phyloP scores from a whole-genome alignment of 805 yeast genomes.

The Teunomyces kruisii region DNA sequence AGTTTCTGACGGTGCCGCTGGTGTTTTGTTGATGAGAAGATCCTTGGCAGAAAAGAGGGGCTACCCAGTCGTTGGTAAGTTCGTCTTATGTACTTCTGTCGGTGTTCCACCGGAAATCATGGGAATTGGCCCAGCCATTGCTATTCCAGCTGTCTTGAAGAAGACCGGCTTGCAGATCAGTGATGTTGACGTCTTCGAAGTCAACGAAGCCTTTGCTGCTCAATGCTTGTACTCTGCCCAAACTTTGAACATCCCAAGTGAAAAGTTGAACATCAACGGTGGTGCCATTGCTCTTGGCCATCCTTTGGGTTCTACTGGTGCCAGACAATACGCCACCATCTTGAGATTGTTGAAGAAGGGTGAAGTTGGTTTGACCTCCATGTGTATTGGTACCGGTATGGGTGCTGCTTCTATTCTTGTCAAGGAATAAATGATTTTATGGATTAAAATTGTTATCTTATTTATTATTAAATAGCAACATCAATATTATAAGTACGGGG shows the following conservation, averaged over 20 bases:
- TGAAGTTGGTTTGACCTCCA: slow-evolving; percentile 86
- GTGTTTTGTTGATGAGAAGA: slow-evolving; percentile 80
- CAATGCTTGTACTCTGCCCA: slow-evolving; percentile 80
- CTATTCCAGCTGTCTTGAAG: slow-evolving; percentile 80
- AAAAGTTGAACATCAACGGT: slow-evolving; percentile 78
- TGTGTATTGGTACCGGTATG: slow-evolving; percentile 99
- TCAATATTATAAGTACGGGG: neutral
- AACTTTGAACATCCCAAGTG: slow-evolving; percentile 61
- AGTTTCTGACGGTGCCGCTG: slow-evolving; percentile 95
- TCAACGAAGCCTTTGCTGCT: slow-evolving; percentile 96
- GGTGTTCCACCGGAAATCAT: slow-evolving; percentile 97
- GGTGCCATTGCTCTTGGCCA: slow-evolving; percentile 98
- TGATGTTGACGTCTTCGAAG: slow-evolving; percentile 78
- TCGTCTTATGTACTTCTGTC: slow-evolving; percentile 71
- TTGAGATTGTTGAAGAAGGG: slow-evolving; percentile 76
- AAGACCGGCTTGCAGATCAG: slow-evolving; percentile 56
- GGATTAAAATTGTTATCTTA: slow-evolving; percentile 4
- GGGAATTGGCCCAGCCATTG: slow-evolving; percentile 98
- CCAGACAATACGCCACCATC: slow-evolving; percentile 89
- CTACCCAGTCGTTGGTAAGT: slow-evolving; percentile 75
- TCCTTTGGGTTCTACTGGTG: slow-evolving; percentile 68
- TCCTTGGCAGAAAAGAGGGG: slow-evolving; percentile 75
- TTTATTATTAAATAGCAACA: neutral
- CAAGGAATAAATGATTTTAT: slow-evolving; percentile 53
- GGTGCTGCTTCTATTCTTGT: slow-evolving; percentile 92